Conservation (phyloP, 129 eudicot species). For the Artemisia argyi region DNA sequence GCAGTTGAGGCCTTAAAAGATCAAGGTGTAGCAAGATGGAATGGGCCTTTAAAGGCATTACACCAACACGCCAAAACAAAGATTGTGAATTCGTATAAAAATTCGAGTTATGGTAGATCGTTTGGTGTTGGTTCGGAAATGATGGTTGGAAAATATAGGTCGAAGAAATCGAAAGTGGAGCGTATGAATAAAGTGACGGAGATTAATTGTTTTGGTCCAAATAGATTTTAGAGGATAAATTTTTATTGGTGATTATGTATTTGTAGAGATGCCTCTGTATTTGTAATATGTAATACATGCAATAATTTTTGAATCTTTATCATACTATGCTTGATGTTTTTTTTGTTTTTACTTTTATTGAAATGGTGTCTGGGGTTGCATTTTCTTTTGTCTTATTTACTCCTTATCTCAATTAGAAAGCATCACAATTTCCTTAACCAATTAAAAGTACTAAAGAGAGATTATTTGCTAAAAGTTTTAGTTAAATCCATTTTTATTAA, state of each 20-base stretch:
- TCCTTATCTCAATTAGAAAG: no score
- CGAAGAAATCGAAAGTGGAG: constrained; percentile 39
- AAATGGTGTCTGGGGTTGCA: no score
- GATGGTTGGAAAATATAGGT: constrained; percentile 2
- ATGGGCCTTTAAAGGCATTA: constrained; percentile 40
- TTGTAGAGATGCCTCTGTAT: constrained; percentile 16
- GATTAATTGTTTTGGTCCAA: constrained; percentile 64
- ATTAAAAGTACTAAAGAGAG: no score
- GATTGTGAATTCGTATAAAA: constrained; percentile 26
- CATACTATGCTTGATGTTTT: neutral
- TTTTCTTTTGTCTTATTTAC: no score
- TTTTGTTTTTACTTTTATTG: no score
- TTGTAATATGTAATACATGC: constrained; percentile 22
- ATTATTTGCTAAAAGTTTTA: no score
- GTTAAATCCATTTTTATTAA: no score
- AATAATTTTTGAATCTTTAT: constrained; percentile 14
- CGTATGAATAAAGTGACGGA: constrained; percentile 50
- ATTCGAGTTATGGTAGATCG: constrained; percentile 12
- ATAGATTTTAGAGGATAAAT: constrained; percentile 22
- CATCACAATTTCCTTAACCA: no score
- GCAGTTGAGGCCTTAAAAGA: constrained; percentile 74
- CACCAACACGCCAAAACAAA: constrained; percentile 50
- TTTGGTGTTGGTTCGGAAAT: constrained; percentile 15
- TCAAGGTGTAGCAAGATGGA: constrained; percentile 65
- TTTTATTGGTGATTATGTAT: neutral